Evolutionary conservation across 805 yeast species (phyloP), one percentile per base, ranked within the genome.

Genomic region (Nakazawaea ishiwadae): DNA sequence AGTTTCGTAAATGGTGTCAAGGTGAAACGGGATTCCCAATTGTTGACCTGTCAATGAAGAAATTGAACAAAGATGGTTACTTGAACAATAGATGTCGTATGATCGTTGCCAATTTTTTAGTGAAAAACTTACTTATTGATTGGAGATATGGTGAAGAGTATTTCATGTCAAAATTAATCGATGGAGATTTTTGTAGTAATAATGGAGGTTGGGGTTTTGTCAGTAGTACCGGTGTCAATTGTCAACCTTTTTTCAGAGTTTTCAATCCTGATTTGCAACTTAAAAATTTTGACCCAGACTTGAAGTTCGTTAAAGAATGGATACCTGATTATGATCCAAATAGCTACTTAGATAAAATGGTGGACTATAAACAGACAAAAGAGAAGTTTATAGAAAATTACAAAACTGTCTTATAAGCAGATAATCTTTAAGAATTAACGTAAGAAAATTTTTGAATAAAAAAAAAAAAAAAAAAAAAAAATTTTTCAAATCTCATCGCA

Each of bases 151-250:
- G 83, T 0, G 77, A 74, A 48, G 55, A 60, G 27, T 76, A 68
- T 62, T 77, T 77, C 51, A 63, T 70, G 51, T 61, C 64, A 47
- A 65, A 65, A 42, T 58, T 77, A 35, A 53, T 74, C 1, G 81
- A 77, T 52, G 70, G 71, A 19, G 83, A 77, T 51, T 64, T 73
- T 46, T 65, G 75, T 23, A 72, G 77, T 31, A 77, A 77, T 52
- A 65, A 68, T 35, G 79, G 77, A 6, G 81, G 81, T 2, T 77
- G 81, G 83, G 76, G 76, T 1, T 74, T 74, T 53, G 59, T 71
- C 31, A 65, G 77, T 3, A 65, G 75, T 45, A 68, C 73, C 1
- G 79, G 80, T 1, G 66, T 72, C 12, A 77, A 73, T 49, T 69
- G 76, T 1, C 81, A 75, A 50, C 81, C 81, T 2, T 75, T 71